Base-by-base conservation (phyloP, 805 yeast genomes). In the Pichia cephalocereana region DNA sequence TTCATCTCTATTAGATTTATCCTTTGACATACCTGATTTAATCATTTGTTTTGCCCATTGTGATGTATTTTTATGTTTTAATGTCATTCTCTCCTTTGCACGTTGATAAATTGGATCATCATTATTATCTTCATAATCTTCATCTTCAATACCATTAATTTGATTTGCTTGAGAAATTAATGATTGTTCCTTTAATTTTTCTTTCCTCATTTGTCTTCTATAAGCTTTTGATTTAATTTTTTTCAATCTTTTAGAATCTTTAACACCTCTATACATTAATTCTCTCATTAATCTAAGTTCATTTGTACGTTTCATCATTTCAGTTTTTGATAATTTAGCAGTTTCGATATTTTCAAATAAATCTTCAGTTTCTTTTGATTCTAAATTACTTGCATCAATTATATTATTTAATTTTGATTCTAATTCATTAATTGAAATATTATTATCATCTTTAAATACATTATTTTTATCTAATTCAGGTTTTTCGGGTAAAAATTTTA, bases 221-320 rank as follows among this genome's bases (percentile, higher is more conserved):
- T 82, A 93, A 1, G 88, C 76, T 67, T 91, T 93, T 38, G 96
- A 88, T 66, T 93, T 93, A 66, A 93, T 93, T 70, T 91, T 93
- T 71, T 91, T 91, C 59, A 93, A 75, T 57, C 99, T 77, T 66
- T 79, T 89, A 10, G 98, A 90, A 60, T 86, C 83, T 61, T 82
- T 78, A 69, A 91, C 97, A 59, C 91, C 97, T 58, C 98, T 76
- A 70, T 89, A 93, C 96, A 91, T 87, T 53, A 91, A 76, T 62
- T 93, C 99, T 54, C 99, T 77, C 96, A 89, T 88, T 60, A 85
- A 68, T 56, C 98, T 77, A 56, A 91, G 73, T 66, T 91, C 96
- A 50, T 79, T 77, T 8, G 93, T 83, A 51, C 95, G 75, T 62
- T 81, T 79, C 47, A 71, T 69, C 69, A 91, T 68, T 45, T 93